Base-by-base conservation (phyloP, 208 protist genomes). In the Leishmania arabica region DNA sequence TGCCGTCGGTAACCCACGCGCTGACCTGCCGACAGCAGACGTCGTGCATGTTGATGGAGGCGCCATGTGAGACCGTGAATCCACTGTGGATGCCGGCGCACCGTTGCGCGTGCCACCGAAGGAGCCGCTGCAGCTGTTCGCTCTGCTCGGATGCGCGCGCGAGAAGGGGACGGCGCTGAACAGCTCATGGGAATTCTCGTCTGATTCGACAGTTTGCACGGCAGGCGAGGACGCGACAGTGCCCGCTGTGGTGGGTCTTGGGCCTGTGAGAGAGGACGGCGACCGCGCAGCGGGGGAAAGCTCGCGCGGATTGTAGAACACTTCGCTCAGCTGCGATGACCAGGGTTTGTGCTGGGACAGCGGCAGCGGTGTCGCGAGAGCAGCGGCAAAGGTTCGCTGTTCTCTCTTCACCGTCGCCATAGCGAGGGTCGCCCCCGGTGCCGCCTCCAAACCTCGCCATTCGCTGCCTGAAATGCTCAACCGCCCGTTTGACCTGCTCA, bases 91-190 rank as follows among this genome's bases (percentile, higher is more conserved):
- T 49, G 37, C 6, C 27, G 73, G 24, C 34, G 15, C n/a, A 34
- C 34, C 40, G 54, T 49, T 24, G 54, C 47, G 71, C 8, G 76
- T 73, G 69, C 60, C 68, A 31, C n/a, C 37, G n/a, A 77, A 56
- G 3, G 47, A 73, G 6, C 37, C 62, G 34, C 81, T 76, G 58
- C 56, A 40, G 60, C 70, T 84, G 71, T 77, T 84, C 56, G 66
- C 69, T 51, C 76, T 68, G 68, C 74, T 77, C 21, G 68, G 66
- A 31, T 62, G 58, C 8, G 68, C 66, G 17, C 75, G 76, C 24
- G 74, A 49, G n/a, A 80, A 66, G 6, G 81, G 81, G 5, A 73
- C 71, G 51, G 75, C 40, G 70, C 81, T 84, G 9, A 64, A 34
- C 58, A 84, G 37, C 60, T 78, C 68, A 51, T 80, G 31, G 1